A percentile compares a stretch with the other conserved stretches of the same genome.
These are phyloP conservation scores for Penicillium mononematosum DNA, from an alignment of 495 filamentous ascomycete species.

Conservation along the genomic window DNA sequence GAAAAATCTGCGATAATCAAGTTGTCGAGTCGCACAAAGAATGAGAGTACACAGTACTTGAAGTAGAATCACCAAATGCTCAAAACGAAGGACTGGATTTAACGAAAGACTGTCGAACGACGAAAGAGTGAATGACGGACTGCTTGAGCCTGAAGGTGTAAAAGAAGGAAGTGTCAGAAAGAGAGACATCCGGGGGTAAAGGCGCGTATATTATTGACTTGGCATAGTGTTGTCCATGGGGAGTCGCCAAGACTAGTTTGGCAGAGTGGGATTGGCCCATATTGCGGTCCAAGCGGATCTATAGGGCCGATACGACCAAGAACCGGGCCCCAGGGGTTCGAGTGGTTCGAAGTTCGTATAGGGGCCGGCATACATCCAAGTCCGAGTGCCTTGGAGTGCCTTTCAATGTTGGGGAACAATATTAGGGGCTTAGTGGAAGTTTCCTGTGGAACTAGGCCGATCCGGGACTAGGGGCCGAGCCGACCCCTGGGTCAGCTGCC, in stretches of 20 bases:
- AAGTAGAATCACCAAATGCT: slow-evolving; percentile 22
- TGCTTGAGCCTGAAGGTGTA: slow-evolving; percentile 9
- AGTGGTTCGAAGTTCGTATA: neutral
- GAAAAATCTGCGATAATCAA: slow-evolving; percentile 15
- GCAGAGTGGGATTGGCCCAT: slow-evolving; percentile 18
- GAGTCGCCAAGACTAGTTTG: slow-evolving; percentile 7
- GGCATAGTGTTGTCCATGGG: slow-evolving; percentile 10
- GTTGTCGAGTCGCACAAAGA: slow-evolving; percentile 28
- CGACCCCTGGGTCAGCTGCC: slow-evolving; percentile 11
- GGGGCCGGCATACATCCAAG: neutral
- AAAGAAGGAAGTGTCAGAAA: slow-evolving; percentile 15
- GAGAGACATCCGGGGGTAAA: slow-evolving; percentile 16
- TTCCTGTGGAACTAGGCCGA: neutral
- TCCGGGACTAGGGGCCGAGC: slow-evolving; percentile 9
- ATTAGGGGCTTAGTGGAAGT: slow-evolving; percentile 8
- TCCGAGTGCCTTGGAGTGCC: neutral
- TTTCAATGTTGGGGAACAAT: neutral
- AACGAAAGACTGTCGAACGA: slow-evolving; percentile 24
- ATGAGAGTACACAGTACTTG: slow-evolving; percentile 20
- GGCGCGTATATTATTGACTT: slow-evolving; percentile 13
- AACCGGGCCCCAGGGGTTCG: slow-evolving; percentile 26
- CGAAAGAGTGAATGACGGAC: slow-evolving; percentile 16
- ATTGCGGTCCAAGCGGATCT: slow-evolving; percentile 9
- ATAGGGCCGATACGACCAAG: slow-evolving; percentile 7
- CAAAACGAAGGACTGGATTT: slow-evolving; percentile 36